A percentile compares a stretch with the other conserved stretches of the same genome.
These are phyloP conservation scores for Artomyces pyxidatus DNA, from an alignment of 768 basidiomycete genomes.

Conservation along the genomic window DNA sequence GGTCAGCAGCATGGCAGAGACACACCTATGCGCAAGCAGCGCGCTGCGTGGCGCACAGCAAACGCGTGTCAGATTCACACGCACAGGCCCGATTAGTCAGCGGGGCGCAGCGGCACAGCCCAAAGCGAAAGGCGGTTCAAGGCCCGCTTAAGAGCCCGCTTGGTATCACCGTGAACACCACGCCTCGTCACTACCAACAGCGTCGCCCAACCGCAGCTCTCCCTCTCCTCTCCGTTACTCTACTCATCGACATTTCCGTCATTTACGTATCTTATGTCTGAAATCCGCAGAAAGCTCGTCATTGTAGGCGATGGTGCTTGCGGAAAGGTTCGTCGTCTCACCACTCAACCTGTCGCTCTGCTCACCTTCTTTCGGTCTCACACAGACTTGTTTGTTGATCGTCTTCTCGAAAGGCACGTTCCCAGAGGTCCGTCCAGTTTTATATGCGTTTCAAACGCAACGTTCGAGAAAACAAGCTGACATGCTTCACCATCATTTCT, in stretches of 20 bases:
- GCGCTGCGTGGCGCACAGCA: not conserved
- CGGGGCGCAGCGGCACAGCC: not conserved
- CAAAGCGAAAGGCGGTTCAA: constrained; percentile 4
- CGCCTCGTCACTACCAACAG: constrained; percentile 9
- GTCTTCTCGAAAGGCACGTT: constrained; percentile 96
- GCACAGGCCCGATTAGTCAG: constrained; percentile 13
- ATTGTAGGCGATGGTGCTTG: constrained; percentile 99
- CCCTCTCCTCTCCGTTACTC: not conserved
- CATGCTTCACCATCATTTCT: not conserved
- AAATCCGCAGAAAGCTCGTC: constrained; percentile 97
- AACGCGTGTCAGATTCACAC: constrained; percentile 8
- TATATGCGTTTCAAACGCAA: not conserved
- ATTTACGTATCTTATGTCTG: constrained; percentile 55
- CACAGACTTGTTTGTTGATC: constrained; percentile 51
- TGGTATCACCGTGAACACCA: not conserved
- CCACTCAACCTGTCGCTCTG: not conserved
- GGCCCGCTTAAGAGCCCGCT: constrained; percentile 16
- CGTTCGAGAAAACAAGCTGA: not conserved
- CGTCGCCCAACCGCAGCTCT: not conserved
- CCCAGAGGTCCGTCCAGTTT: constrained; percentile 62
- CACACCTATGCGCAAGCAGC: not conserved
- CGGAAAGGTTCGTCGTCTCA: constrained; percentile 60
- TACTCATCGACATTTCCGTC: constrained; percentile 5
- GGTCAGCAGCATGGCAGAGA: not conserved
- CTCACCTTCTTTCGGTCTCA: not conserved